Conservation (phyloP, 768 basidiomycete species). For the Pleurotus tuber-regium region DNA sequence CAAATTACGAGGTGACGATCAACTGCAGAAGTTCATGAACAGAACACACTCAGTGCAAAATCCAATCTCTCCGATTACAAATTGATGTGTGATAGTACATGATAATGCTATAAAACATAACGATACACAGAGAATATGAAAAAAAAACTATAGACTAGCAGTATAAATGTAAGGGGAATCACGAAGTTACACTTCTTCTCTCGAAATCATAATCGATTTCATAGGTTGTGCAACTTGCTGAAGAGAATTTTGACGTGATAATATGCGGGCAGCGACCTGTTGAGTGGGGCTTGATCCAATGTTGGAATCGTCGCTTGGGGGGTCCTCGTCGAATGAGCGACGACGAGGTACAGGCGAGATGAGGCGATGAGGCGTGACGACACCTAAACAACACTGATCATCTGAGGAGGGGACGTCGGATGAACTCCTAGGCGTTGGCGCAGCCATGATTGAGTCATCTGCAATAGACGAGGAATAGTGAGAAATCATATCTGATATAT, state of each 20-base stretch:
- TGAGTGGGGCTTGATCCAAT: constrained; percentile 46
- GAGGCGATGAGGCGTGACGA: constrained; percentile 68
- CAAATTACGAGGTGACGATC: no score
- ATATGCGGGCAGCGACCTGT: constrained; percentile 38
- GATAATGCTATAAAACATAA: not conserved
- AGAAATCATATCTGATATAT: not conserved
- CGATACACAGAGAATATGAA: not conserved
- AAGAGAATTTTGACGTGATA: constrained; percentile 31
- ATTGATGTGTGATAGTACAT: not conserved
- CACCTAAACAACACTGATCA: constrained; percentile 58
- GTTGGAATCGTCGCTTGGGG: constrained; percentile 45
- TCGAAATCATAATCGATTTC: not conserved
- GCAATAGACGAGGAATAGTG: not conserved
- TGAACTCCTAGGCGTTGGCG: not conserved
- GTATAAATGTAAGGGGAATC: not conserved
- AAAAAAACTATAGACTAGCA: not conserved
- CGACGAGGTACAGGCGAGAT: constrained; percentile 58
- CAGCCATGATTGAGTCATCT: constrained; percentile 51
- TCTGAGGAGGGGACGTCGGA: constrained; percentile 59
- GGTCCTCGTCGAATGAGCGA: constrained; percentile 30
- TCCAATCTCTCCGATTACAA: no score
- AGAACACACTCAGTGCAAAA: no score
- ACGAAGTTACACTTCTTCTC: not conserved
- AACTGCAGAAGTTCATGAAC: not conserved
- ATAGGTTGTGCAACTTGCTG: not conserved